Base-by-base conservation (phyloP, 306 rosid species). In the Alnus glutinosa region DNA sequence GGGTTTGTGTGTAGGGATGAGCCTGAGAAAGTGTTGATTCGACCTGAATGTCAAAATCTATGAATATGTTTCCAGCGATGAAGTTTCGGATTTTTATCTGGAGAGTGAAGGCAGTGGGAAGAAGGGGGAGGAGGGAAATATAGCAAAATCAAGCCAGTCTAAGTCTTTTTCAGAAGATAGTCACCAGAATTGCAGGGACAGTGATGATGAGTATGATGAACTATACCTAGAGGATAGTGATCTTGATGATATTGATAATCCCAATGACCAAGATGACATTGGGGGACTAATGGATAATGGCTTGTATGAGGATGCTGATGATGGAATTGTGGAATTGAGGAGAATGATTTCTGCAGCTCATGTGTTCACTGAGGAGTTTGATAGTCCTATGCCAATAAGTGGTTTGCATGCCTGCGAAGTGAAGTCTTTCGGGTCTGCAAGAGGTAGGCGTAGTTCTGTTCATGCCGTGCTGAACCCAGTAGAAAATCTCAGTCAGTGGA, bases 391-490 rank as follows among this genome's bases (percentile, higher is more conserved):
- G 54, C 68, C 49, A 8, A 64, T 15, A 15, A 70, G 78, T 70
- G 79, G 76, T 51, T 78, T 76, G 58, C 74, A 57, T 61, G 85
- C 70, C 34, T 75, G 59, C 9, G 87, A 85, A 28, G 82, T 72
- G 81, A 80, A 84, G 73, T 50, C 75, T 73, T 67, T 75, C 30
- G 91, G 77, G 75, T 73, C 76, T 77, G 92, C 79, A 66, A 80
- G 94, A 76, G 90, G 89, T 51, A 86, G 96, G 78, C 89, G 85
- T 86, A 83, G 61, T 68, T 88, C 88, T 86, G 96, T 88, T 83
- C 94, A 86, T 83, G 80, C 97, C 36, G 94, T 92, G 81, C 78
- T 91, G 81, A 92, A 85, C 73, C 97, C 96, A 1, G 97, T 90
- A 39, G 94, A 92, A 72, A 92, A 92, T 39, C 85, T 94, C 28